These are phyloP conservation scores for Stereocaulon alpinum DNA, from an alignment of 495 filamentous ascomycete genomes.

Conservation along the genomic window DNA sequence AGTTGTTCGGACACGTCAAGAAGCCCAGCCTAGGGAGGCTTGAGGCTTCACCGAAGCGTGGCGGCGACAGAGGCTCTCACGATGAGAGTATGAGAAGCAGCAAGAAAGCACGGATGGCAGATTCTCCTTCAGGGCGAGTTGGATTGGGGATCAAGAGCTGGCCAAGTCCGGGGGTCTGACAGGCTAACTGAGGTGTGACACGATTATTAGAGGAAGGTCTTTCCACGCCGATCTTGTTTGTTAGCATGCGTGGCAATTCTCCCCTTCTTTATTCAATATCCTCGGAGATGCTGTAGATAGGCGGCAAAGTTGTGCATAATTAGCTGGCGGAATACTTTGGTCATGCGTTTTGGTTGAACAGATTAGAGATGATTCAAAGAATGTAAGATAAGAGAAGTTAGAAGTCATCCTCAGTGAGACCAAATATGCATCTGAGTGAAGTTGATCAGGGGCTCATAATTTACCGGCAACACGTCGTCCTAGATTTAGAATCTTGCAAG, in stretches of 20 bases:
- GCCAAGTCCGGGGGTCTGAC: slow-evolving; percentile 15
- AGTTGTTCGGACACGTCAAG: slow-evolving; percentile 56
- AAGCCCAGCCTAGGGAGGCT: slow-evolving; percentile 42
- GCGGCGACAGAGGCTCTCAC: slow-evolving; percentile 38
- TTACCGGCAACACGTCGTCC: background rate
- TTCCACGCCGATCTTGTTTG: background rate
- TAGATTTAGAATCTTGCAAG: background rate
- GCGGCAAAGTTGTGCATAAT: background rate
- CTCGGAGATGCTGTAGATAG: background rate
- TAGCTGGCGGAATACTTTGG: no score
- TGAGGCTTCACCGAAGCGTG: slow-evolving; percentile 43
- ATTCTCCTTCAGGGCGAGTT: slow-evolving; percentile 34
- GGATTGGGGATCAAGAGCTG: slow-evolving; percentile 54
- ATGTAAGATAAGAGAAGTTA: no score
- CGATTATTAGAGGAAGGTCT: background rate
- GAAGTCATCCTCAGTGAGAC: no score
- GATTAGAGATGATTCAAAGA: background rate
- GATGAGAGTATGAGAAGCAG: slow-evolving; percentile 34
- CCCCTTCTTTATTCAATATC: background rate
- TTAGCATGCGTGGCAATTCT: background rate
- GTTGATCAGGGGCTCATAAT: background rate
- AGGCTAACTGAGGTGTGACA: background rate
- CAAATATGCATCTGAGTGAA: background rate
- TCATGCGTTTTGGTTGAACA: background rate
- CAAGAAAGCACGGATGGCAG: slow-evolving; percentile 52